These are phyloP conservation scores for Paragyromitra xinjiangensis DNA, from an alignment of 495 filamentous ascomycete genomes.

Conservation along the genomic window DNA sequence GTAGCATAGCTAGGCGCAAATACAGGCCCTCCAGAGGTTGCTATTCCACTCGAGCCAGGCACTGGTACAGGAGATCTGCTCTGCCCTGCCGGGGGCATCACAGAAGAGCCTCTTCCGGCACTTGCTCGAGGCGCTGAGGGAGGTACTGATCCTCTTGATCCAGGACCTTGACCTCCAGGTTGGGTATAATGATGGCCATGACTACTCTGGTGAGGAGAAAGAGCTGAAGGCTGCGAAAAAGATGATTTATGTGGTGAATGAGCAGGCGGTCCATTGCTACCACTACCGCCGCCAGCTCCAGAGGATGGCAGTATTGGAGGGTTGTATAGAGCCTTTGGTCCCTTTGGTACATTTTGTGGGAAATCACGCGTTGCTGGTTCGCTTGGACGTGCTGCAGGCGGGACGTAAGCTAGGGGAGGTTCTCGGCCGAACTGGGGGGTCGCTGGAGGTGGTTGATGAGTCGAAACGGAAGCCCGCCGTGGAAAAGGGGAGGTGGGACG, in stretches of 20 bases:
- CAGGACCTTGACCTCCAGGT: conserved; percentile 37
- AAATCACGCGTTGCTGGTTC: conserved; percentile 44
- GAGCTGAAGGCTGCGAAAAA: conserved; percentile 46
- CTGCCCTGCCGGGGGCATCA: conserved; percentile 40
- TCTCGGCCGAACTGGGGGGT: conserved; percentile 55
- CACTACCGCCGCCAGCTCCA: conserved; percentile 31
- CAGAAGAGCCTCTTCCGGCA: conserved; percentile 45
- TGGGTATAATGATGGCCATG: conserved; percentile 53
- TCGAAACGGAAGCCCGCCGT: conserved; percentile 56
- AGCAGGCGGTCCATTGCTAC: conserved; percentile 18
- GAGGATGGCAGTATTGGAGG: conserved; percentile 38
- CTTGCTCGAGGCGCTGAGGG: conserved; percentile 54
- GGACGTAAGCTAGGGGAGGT: conserved; percentile 46
- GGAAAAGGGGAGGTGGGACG: conserved; percentile 47
- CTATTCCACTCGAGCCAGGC: conserved; percentile 45
- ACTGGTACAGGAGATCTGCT: conserved; percentile 53
- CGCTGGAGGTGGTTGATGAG: conserved; percentile 56
- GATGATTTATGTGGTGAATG: conserved; percentile 55
- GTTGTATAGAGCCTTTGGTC: conserved; percentile 53
- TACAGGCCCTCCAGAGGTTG: conserved; percentile 47
- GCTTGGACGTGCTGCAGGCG: conserved; percentile 35
- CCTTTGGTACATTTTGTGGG: conserved; percentile 55
- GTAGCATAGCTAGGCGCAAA: conserved; percentile 50
- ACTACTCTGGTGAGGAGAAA: conserved; percentile 46
- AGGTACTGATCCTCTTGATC: conserved; percentile 46